Evolutionary conservation across 805 yeast species (phyloP).

Genomic region (Tetrapisispora fleetii): DNA sequence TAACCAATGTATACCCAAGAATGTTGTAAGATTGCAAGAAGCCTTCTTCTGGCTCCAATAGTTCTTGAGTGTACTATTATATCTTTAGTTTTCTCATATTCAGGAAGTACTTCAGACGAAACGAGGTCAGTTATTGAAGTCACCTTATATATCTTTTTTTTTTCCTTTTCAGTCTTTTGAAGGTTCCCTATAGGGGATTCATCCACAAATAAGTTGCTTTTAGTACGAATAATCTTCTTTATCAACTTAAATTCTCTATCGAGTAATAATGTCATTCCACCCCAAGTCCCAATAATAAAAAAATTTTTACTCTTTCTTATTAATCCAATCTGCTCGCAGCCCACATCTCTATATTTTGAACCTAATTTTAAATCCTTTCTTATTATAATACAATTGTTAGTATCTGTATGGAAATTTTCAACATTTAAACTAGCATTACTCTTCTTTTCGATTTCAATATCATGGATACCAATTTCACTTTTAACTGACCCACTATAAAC

Average conservation of each 20-base stretch:
- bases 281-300: slow-evolving; percentile 15
- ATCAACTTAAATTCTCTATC: slow-evolving; percentile 1
- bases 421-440: not conserved
- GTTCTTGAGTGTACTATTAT: no score
- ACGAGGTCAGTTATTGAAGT: not conserved
- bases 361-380: not conserved
- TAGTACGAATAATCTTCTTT: slow-evolving; percentile 10
- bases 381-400: not conserved
- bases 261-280: slow-evolving; percentile 13
- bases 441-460: not conserved
- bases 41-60: slow-evolving; percentile 13
- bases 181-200: slow-evolving; percentile 21
- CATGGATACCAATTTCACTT: slow-evolving; percentile 11
- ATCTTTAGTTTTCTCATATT: not conserved
- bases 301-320: slow-evolving; percentile 5
- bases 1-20: slow-evolving; percentile 27
- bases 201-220: slow-evolving; percentile 15
- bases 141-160: not conserved
- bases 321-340: slow-evolving; percentile 11
- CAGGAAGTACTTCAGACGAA: not conserved
- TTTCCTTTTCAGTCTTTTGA: slow-evolving; percentile 2
- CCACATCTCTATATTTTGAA: not conserved
- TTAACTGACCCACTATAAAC: slow-evolving; percentile 18
- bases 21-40: slow-evolving; percentile 5
- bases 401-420: not conserved